These are phyloP conservation scores for Trametopsis cervina DNA, from an alignment of 768 basidiomycete genomes.

Conservation along the genomic window DNA sequence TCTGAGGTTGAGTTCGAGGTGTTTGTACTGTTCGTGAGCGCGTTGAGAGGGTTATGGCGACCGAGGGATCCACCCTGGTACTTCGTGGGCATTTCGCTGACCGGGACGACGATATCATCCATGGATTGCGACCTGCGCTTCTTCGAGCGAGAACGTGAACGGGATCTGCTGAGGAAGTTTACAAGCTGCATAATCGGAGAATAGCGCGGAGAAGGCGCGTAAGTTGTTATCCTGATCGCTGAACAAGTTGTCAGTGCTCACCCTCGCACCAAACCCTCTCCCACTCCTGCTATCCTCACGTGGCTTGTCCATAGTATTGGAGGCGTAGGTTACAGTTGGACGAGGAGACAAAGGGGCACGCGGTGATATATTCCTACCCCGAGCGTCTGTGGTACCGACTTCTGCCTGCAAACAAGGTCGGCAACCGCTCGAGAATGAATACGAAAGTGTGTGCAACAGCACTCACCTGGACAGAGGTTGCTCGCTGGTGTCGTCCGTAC, in stretches of 20 bases:
- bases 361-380: conserved; percentile 7
- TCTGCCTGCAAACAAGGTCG: background rate
- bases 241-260: conserved; percentile 11
- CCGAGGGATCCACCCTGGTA: conserved; percentile 16
- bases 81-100: conserved; percentile 16
- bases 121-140: conserved; percentile 22
- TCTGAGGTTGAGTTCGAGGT: conserved; percentile 16
- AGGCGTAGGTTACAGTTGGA: conserved; percentile 14
- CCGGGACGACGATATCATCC: conserved; percentile 15
- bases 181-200: conserved; percentile 39
- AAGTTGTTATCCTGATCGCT: conserved; percentile 6
- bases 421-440: conserved; percentile 6
- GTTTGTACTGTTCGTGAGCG: conserved; percentile 13
- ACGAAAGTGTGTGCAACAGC: conserved; percentile 8
- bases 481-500: background rate
- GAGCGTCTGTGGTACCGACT: conserved; percentile 1
- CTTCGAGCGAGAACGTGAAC: conserved; percentile 51
- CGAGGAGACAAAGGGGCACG: conserved; percentile 11
- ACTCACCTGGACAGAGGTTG: conserved; percentile 10
- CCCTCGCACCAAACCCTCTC: conserved; percentile 21
- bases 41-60: conserved; percentile 19
- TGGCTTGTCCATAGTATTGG: conserved; percentile 15
- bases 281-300: conserved; percentile 19
- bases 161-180: conserved; percentile 41
- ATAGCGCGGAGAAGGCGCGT: conserved; percentile 16